Evolutionary conservation across 495 filamentous ascomycete genomes (phyloP), one percentile per base, ranked within the genome.

Genomic region (Penicillium macrosclerotiorum): DNA sequence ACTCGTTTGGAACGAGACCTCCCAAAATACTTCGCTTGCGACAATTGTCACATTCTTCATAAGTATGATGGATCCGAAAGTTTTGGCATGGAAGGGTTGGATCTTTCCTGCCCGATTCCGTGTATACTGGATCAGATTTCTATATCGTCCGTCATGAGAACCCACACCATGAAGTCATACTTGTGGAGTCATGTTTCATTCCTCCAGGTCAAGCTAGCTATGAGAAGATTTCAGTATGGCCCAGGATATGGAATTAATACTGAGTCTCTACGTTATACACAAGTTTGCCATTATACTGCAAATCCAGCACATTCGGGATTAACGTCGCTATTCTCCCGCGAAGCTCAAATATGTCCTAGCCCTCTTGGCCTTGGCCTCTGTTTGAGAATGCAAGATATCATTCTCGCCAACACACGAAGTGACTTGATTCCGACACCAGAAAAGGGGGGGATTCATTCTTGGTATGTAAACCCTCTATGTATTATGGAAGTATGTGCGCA

Each of bases 11-110:
- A 54, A 42, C n/a, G 46, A 27, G 51, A 50, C 20, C 9, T 26
- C 8, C 51, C 45, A 25, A 31, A 37, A 37, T 49, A 50, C 29
- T 49, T 54, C n/a, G 40, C 51, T 36, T 54, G 51, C 32, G 31
- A 54, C 42, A 22, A 37, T 31, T 50, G 37, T 31, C 26, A 50
- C 30, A 3, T 49, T 42, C 46, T 54, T 32, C 51, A 54, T 38
- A 40, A 13, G 22, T 54, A 54, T 42, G 46, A 50, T 34, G 51
- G 51, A 26, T 45, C 51, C 33, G 41, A 54, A 26, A 37, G 41
- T 23, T 45, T 54, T 22, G 40, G 51, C 32, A 20, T 45, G 4
- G 41, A 24, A 32, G 35, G 24, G 32, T 37, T 36, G n/a, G 9
- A 20, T 3, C 13, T 32, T 5, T 12, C 47, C 32, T 25, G 25